phyloP scores from a whole-genome alignment of 2,329 filamentous ascomycete genomes.

The Fusarium bulbicola region DNA sequence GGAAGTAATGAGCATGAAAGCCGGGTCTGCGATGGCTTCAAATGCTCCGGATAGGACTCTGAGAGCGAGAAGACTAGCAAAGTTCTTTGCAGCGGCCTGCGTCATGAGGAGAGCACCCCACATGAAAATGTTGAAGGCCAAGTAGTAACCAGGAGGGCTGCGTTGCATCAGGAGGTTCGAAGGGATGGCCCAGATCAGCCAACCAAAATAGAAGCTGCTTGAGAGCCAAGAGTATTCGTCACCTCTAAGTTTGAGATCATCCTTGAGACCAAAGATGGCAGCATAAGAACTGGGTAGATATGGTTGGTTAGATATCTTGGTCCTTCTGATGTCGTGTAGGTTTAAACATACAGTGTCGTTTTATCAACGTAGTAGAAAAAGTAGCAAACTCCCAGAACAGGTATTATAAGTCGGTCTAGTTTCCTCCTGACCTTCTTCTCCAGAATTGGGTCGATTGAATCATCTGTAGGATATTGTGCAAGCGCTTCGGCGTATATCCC shows the following conservation, averaged over 20 bases:
- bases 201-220: slow-evolving; percentile 51
- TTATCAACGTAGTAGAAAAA: slow-evolving; percentile 55
- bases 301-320: not conserved
- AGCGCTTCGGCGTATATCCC: slow-evolving; percentile 50
- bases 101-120: slow-evolving; percentile 58
- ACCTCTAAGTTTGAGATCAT: slow-evolving; percentile 66
- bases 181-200: slow-evolving; percentile 49
- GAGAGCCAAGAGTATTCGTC: slow-evolving; percentile 62
- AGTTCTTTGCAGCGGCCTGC: slow-evolving; percentile 66
- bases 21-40: slow-evolving; percentile 60
- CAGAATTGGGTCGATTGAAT: slow-evolving; percentile 47
- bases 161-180: slow-evolving; percentile 46
- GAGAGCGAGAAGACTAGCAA: slow-evolving; percentile 62
- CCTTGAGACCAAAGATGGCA: slow-evolving; percentile 70
- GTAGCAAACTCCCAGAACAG: slow-evolving; percentile 52
- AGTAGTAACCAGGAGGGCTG: slow-evolving; percentile 49
- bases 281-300: slow-evolving; percentile 61
- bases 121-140: slow-evolving; percentile 61
- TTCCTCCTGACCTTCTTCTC: slow-evolving; percentile 50
- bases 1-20: slow-evolving; percentile 70
- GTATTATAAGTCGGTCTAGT: slow-evolving; percentile 50
- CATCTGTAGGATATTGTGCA: slow-evolving; percentile 49
- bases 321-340: no score
- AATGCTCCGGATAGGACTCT: slow-evolving; percentile 71
- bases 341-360: slow-evolving; percentile 57